Conservation (phyloP, 768 basidiomycete species). For the Rhizopogon rudus region DNA sequence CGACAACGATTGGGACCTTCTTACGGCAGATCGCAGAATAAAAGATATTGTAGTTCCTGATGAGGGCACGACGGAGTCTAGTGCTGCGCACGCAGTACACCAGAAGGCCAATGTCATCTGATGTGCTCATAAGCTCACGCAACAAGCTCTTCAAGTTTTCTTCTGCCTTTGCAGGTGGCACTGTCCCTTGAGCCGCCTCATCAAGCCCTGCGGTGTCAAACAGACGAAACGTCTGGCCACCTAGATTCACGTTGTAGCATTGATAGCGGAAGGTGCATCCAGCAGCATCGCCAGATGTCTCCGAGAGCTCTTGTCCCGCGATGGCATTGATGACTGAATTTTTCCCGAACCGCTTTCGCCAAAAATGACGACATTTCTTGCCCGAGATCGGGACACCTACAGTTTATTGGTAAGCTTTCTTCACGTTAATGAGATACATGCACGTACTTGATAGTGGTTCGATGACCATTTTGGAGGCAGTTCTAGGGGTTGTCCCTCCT, state of each 20-base stretch:
- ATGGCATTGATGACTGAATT: constrained; percentile 30
- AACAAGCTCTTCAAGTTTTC: constrained; percentile 20
- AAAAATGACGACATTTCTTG: constrained; percentile 4
- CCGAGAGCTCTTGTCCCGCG: constrained; percentile 17
- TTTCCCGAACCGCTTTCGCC: constrained; percentile 23
- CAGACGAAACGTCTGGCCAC: constrained; percentile 18
- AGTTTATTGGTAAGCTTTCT: neutral
- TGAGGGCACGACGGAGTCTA: constrained; percentile 20
- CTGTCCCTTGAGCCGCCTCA: constrained; percentile 27
- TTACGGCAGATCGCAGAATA: constrained; percentile 29
- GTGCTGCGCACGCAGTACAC: constrained; percentile 21
- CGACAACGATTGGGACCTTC: constrained; percentile 31
- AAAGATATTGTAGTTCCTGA: constrained; percentile 35
- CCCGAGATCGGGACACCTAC: no score
- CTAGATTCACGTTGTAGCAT: constrained; percentile 22
- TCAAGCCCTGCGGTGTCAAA: constrained; percentile 38
- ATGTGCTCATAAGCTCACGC: constrained; percentile 15
- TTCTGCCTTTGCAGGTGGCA: constrained; percentile 26
- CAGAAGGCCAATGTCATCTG: constrained; percentile 22
- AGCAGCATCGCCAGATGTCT: constrained; percentile 25
- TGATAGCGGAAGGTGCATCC: constrained; percentile 31
- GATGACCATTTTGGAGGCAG: neutral
- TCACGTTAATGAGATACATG: no score
- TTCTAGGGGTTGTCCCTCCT: no score
- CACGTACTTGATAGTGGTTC: neutral